Base-by-base conservation (phyloP, 306 rosid genomes). In the Senna siamea region DNA sequence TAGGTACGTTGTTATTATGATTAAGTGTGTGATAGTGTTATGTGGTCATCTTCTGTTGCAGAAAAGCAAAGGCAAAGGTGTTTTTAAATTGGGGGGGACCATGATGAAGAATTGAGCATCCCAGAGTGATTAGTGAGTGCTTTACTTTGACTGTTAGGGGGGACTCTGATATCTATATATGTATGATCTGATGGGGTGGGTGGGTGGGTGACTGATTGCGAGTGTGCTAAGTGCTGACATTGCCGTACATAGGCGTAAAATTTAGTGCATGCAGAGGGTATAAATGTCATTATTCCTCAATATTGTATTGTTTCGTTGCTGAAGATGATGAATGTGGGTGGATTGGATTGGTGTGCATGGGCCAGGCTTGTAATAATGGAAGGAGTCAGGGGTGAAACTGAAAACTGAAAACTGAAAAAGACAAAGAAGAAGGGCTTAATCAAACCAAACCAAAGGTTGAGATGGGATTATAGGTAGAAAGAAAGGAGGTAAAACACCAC, bases 21-120 rank as follows among this genome's bases (percentile, higher is more conserved):
- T 41, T 32, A 10, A 7, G 32, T 61, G 34, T 9, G 38, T 40
- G 70, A 23, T 38, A 34, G 40, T 7, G 60, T 44, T 4, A 7
- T 37, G 8, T 17, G 30, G 77, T 78, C 68, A 63, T 72, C 64
- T 9, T 13, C 22, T 43, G 48, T 66, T n/a, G n/a, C n/a, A n/a
- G n/a, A n/a, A n/a, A n/a, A n/a, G n/a, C n/a, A n/a, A n/a, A n/a
- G n/a, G n/a, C n/a, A n/a, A n/a, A n/a, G n/a, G n/a, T n/a, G n/a
- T n/a, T n/a, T 67, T 66, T 20, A 12, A 13, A 53, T 9, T 11
- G 2, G 32, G 14, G 62, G 90, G 83, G 88, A 79, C 87, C 86
- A 80, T 23, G 43, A 2, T 26, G 2, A 26, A 26, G 30, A 26
- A 26, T 26, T 18, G 9, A 5, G 15, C 17, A 44, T 44, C 50